Evolutionary conservation across 2,329 filamentous ascomycete genomes (phyloP).

Genomic region (Penicillium sp.): DNA sequence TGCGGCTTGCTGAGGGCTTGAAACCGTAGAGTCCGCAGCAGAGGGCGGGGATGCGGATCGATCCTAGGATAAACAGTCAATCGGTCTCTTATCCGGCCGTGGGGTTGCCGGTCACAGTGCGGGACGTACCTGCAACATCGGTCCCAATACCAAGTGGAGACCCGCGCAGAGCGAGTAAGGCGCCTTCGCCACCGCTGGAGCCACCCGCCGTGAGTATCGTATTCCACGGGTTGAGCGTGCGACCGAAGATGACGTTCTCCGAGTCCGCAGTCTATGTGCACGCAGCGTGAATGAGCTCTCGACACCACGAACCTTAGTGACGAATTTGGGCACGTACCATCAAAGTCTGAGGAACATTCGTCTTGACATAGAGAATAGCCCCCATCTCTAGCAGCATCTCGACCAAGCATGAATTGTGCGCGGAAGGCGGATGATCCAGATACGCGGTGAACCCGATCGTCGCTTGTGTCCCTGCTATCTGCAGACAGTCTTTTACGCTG

Average conservation of each 20-base stretch:
- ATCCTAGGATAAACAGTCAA: slow-evolving; percentile 25
- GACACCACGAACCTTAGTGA: too few relatives aligned
- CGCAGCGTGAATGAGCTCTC: too few relatives aligned
- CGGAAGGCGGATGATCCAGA: slow-evolving; percentile 20
- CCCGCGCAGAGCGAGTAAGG: slow-evolving; percentile 65
- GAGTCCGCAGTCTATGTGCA: slow-evolving; percentile 38
- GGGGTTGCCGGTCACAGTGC: not conserved
- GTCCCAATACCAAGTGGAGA: slow-evolving; percentile 66
- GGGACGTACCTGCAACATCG: slow-evolving; percentile 56
- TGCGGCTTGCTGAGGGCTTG: slow-evolving; percentile 33
- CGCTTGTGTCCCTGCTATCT: slow-evolving; percentile 24
- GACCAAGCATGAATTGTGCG: slow-evolving; percentile 25
- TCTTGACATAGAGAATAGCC: slow-evolving; percentile 53
- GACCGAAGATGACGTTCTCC: slow-evolving; percentile 49
- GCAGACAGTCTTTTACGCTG: slow-evolving; percentile 45
- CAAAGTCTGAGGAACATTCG: slow-evolving; percentile 60
- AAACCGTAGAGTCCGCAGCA: slow-evolving; percentile 40
- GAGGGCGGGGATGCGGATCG: slow-evolving; percentile 36
- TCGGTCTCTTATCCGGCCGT: not conserved
- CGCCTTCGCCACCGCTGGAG: slow-evolving; percentile 58
- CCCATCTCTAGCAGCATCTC: slow-evolving; percentile 27
- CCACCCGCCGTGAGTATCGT: slow-evolving; percentile 40
- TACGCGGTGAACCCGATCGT: slow-evolving; percentile 26
- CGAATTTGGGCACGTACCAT: slow-evolving; percentile 54
- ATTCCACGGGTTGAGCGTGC: slow-evolving; percentile 48